phyloP scores from a whole-genome alignment of 2,329 filamentous ascomycete species.

The Microdochium paspali region DNA sequence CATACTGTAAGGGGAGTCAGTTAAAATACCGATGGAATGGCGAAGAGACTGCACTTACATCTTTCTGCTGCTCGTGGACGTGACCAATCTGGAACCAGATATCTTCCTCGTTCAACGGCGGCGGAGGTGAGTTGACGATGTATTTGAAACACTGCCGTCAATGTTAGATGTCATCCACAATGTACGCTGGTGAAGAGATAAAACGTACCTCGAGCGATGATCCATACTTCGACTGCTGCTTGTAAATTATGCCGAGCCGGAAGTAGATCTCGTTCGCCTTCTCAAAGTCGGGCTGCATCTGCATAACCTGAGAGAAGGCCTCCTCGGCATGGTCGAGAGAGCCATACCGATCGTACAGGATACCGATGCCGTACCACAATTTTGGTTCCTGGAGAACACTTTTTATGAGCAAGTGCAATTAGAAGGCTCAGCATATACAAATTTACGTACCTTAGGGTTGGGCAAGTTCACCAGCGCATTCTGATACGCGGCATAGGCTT shows the following conservation, averaged over 20 bases:
- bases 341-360: conserved; percentile 92
- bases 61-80: conserved; percentile 97
- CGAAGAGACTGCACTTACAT: conserved; percentile 50
- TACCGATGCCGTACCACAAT: conserved; percentile 97
- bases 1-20: conserved; percentile 56
- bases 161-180: conserved; percentile 13
- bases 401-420: conserved; percentile 9
- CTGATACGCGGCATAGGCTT: conserved; percentile 94
- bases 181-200: conserved; percentile 4
- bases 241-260: conserved; percentile 97
- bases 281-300: conserved; percentile 94
- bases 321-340: conserved; percentile 96
- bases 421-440: conserved; percentile 4
- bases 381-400: conserved; percentile 71
- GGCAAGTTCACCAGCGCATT: conserved; percentile 86
- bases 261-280: conserved; percentile 99
- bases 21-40: conserved; percentile 14
- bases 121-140: conserved; percentile 86
- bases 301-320: conserved; percentile 97
- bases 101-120: conserved; percentile 89
- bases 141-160: conserved; percentile 82
- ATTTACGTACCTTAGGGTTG: conserved; percentile 70
- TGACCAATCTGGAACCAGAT: conserved; percentile 99
- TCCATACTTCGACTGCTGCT: conserved; percentile 89
- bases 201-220: conserved; percentile 76